Base-by-base conservation (phyloP, 1,139 yeast genomes). In the Candida tetrigidarum region DNA sequence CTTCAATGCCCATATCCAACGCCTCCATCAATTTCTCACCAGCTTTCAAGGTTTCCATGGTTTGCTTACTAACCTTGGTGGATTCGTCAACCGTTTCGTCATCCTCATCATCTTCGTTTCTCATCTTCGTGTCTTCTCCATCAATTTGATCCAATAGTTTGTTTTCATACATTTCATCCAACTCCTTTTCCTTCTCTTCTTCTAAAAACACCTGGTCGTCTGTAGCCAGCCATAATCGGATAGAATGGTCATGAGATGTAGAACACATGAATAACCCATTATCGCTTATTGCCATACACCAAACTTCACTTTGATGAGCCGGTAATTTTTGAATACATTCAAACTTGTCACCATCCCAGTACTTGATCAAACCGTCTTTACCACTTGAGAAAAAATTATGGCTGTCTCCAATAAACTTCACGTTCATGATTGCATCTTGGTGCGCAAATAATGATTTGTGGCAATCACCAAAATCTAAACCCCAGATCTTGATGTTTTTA, bases 331-430 rank as follows among this genome's bases (percentile, higher is more conserved):
- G 98, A 52, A 93, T 81, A 64, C 95, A 88, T 57, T 90, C 97
- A 64, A 93, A 93, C 67, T 93, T 93, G 59, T 89, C 96, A 53
- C 98, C 99, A 65, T 93, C 99, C 99, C 99, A 93, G 64, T 90
- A 91, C 66, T 95, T 93, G 47, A 93, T 80, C 51, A 85, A 67
- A 11, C 90, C 92, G 65, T 93, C 99, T 63, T 93, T 93, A 39
- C 95, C 86, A 48, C 91, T 84, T 42, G 96, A 86, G 66, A 95
- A 88, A 64, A 95, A 91, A 64, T 92, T 83, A 63, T 92, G 97
- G 10, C 88, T 77, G 14, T 83, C 85, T 1, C 96, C 95, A 49
- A 91, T 79, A 59, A 93, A 93, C 49, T 72, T 80, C 28, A 92
- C 97, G 54, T 80, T 78, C 96, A 93, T 89, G 49, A 93, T 87